Evolutionary conservation across 768 basidiomycete species (phyloP), one percentile per base, ranked within the genome.

Genomic region (Boletus huronensis): DNA sequence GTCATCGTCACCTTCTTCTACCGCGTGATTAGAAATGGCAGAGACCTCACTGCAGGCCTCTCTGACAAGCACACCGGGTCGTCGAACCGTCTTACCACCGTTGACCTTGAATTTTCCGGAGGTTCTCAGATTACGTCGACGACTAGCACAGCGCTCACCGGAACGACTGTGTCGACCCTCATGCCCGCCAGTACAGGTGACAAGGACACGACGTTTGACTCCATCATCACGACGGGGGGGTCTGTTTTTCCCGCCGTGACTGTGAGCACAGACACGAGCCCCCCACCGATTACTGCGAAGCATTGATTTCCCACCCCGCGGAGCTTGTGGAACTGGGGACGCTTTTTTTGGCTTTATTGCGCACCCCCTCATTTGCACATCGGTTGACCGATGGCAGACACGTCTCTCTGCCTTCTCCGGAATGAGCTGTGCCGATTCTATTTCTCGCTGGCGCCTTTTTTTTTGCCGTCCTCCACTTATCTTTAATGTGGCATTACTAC

Each of bases 1-100:
- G 74, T 77, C 42, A 44, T 77, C 42, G 71, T 73, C 26, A 69
- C 72, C 1, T 70, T 68, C 48, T 31, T 73, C 44, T 72, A 71
- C 55, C 69, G 66, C 47, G 48, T 58, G 3, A 36, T 23, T 0
- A 39, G 48, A 11, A 52, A 56, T 10, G 58, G 50, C 23, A 5
- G 39, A 36, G 64, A 68, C 26, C 47, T 60, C 51, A 48, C 56
- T 29, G 43, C 40, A 0, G 34, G 42, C 11, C n/a, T 47, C 16
- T 6, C 52, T 1, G 51, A 13, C n/a, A 64, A 59, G 48, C 21
- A 16, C 16, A 6, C 32, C 1, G 7, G 2, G 6, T 43, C 55
- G 4, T 54, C 59, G 2, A n/a, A 58, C 40, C 39, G 34, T 9
- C 65, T 70, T 16, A 70, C 68, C 11, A 71, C 67, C 38, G 52